phyloP scores from a whole-genome alignment of 208 protist species.

The Trypanosoma platydactyli region DNA sequence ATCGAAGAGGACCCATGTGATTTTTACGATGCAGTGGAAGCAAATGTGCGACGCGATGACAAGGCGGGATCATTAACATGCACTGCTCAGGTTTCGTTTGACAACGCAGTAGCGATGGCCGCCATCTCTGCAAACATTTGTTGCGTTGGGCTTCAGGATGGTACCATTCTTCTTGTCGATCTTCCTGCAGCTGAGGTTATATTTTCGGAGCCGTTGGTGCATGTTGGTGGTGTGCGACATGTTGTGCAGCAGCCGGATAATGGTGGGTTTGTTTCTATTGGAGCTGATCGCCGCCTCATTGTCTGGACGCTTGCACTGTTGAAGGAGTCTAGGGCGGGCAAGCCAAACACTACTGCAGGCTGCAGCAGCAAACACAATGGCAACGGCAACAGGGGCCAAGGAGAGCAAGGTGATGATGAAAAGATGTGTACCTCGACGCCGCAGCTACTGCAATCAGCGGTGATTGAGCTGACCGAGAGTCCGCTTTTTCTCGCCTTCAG shows the following conservation, averaged over 20 bases:
- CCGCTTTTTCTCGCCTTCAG: slow-evolving; percentile 88
- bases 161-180: slow-evolving; percentile 67
- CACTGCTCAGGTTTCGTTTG: slow-evolving; percentile 48
- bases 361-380: background rate
- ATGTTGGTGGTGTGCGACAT: slow-evolving; percentile 80
- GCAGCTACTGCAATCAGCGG: slow-evolving; percentile 65
- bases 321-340: slow-evolving; percentile 15
- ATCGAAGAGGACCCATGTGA: slow-evolving; percentile 51
- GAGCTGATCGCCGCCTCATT: slow-evolving; percentile 81
- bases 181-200: slow-evolving; percentile 73
- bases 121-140: slow-evolving; percentile 68
- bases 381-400: background rate
- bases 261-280: slow-evolving; percentile 76
- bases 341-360: background rate
- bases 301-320: slow-evolving; percentile 75
- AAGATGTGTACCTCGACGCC: slow-evolving; percentile 22
- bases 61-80: slow-evolving; percentile 56
- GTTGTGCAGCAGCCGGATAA: slow-evolving; percentile 47
- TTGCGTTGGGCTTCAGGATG: slow-evolving; percentile 74
- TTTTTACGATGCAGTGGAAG: slow-evolving; percentile 78
- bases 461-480: slow-evolving; percentile 94
- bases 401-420: slow-evolving; percentile 6
- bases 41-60: slow-evolving; percentile 54
- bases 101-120: slow-evolving; percentile 46
- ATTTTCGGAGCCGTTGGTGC: slow-evolving; percentile 81